Percentiles rank a stretch among this genome's conserved stretches.
Evolutionary conservation across 1,139 yeast genomes (phyloP).

Genomic region (Sugiyamaella xylanicola): DNA sequence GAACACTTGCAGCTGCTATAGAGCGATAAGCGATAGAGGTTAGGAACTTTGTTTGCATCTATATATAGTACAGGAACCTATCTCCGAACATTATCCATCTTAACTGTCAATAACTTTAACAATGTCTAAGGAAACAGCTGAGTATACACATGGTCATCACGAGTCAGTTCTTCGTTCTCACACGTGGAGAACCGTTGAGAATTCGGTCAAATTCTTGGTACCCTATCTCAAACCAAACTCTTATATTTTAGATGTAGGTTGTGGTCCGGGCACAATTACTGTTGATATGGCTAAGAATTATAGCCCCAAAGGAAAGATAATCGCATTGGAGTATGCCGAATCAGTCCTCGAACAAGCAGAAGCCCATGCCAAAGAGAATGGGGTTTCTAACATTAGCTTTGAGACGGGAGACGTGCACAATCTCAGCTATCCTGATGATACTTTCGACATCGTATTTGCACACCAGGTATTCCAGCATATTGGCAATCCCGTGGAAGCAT

Average conservation of each 20-base stretch:
- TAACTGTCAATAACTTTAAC: background rate
- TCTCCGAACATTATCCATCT: background rate
- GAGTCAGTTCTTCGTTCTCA: constrained; percentile 40
- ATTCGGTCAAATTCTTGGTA: constrained; percentile 41
- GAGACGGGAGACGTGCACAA: constrained; percentile 42
- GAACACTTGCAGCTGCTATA: background rate
- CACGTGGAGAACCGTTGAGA: constrained; percentile 45
- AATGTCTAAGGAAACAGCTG: constrained; percentile 19
- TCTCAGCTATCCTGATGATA: constrained; percentile 44
- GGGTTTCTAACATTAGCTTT: constrained; percentile 39
- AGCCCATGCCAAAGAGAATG: constrained; percentile 25
- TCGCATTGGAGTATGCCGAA: constrained; percentile 45
- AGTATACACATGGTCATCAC: constrained; percentile 36
- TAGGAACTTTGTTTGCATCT: background rate
- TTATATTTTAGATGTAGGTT: constrained; percentile 48
- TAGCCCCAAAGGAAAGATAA: constrained; percentile 39
- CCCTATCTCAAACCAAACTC: constrained; percentile 40
- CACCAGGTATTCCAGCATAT: constrained; percentile 49
- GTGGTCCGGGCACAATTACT: constrained; percentile 50
- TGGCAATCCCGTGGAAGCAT: constrained; percentile 41
- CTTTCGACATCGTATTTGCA: constrained; percentile 47
- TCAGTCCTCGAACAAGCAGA: constrained; percentile 42
- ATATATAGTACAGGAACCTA: too few relatives aligned
- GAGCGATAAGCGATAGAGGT: background rate
- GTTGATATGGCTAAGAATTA: constrained; percentile 44